Evolutionary conservation across 2,329 filamentous ascomycete species (phyloP).

Genomic region (Plenodomus lindquistii): DNA sequence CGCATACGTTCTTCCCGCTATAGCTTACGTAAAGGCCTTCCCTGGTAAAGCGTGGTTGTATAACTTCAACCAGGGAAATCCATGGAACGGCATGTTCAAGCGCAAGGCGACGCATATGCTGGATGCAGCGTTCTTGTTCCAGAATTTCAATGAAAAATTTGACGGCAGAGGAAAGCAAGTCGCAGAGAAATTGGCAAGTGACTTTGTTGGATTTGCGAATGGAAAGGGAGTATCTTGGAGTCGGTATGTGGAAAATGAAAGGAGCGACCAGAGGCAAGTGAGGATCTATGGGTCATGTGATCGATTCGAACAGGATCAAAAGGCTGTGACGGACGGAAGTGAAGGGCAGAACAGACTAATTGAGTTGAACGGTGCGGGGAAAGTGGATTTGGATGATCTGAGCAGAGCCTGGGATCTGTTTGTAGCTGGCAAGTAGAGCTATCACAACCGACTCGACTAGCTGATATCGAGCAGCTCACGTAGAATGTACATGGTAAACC

Average conservation of each 20-base stretch:
- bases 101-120: conserved; percentile 28
- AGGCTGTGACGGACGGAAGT: not conserved
- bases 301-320: too few species aligned
- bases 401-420: conserved; percentile 27
- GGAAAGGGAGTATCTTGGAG: conserved; percentile 7
- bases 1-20: conserved; percentile 47
- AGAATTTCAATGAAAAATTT: conserved; percentile 26
- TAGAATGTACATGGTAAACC: too few species aligned
- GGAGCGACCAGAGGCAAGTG: conserved; percentile 3
- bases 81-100: conserved; percentile 30
- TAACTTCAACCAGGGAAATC: conserved; percentile 28
- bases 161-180: conserved; percentile 1
- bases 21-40: conserved; percentile 40
- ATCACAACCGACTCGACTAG: too few species aligned
- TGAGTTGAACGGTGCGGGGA: conserved; percentile 12
- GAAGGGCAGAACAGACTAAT: conserved; percentile 13
- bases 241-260: not conserved
- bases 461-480: too few species aligned
- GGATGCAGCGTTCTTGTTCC: conserved; percentile 34
- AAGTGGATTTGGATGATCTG: conserved; percentile 23
- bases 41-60: conserved; percentile 21
- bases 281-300: conserved; percentile 9
- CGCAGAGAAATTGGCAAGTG: conserved; percentile 13
- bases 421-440: conserved; percentile 11
- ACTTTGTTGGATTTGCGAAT: conserved; percentile 27